Percentiles rank a stretch among this genome's conserved stretches.
Conservation (phyloP, 805 yeast species). For the Pichia nakasei region DNA sequence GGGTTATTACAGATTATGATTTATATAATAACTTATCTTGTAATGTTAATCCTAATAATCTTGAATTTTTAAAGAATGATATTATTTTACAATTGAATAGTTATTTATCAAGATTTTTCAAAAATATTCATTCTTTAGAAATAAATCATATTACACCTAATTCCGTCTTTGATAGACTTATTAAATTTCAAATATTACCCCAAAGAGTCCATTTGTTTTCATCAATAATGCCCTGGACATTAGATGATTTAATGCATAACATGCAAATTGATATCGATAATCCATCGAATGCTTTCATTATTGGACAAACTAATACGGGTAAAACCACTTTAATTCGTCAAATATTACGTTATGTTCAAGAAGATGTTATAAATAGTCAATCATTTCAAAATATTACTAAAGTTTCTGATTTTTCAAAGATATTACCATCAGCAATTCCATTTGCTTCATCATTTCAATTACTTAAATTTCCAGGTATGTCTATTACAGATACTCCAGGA, state of each 20-base stretch:
- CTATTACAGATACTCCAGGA: constrained; percentile 25
- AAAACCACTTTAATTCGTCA: constrained; percentile 17
- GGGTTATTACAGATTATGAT: constrained; percentile 5
- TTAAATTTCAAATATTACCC: not conserved
- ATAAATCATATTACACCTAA: not conserved
- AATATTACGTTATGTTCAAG: constrained; percentile 2
- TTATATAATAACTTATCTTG: not conserved
- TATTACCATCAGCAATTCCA: constrained; percentile 4
- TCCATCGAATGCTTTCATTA: constrained; percentile 12
- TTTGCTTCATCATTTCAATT: constrained; percentile 7
- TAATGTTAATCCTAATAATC: too few species aligned
- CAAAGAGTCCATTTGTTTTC: constrained; percentile 6
- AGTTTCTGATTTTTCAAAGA: not conserved
- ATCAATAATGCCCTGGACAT: not conserved
- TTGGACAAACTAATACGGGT: constrained; percentile 25
- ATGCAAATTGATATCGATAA: constrained; percentile 2
- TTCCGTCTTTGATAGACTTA: not conserved
- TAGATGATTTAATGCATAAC: not conserved
- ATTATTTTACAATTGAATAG: not conserved
- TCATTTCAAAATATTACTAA: not conserved
- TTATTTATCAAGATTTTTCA: not conserved
- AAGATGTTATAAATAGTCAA: not conserved
- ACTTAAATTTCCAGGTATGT: constrained; percentile 12
- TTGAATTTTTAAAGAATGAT: not conserved
- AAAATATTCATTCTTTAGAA: not conserved